Conservation (phyloP, 495 filamentous ascomycete genomes). For the Podospora bellae-mahoneyi region DNA sequence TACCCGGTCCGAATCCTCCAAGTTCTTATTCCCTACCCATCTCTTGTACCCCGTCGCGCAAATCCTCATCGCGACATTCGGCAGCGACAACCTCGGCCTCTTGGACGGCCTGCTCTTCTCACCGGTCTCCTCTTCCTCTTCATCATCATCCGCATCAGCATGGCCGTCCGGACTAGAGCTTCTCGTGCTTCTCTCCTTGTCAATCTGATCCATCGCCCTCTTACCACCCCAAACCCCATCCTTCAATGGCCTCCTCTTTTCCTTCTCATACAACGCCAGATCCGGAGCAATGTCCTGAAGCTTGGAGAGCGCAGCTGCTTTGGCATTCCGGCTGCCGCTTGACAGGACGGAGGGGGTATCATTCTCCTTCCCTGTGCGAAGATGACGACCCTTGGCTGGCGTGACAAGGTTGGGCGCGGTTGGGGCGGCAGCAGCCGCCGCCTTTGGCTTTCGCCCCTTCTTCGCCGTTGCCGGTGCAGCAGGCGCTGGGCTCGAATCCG, state of each 20-base stretch:
- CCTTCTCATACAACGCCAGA: constrained; percentile 87
- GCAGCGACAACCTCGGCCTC: constrained; percentile 56
- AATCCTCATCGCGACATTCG: constrained; percentile 64
- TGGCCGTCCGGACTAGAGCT: constrained; percentile 32
- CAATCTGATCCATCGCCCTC: constrained; percentile 54
- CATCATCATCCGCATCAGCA: constrained; percentile 45
- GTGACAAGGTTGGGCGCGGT: constrained; percentile 33
- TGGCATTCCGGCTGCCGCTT: constrained; percentile 78
- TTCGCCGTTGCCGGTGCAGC: constrained; percentile 1
- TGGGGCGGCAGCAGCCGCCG: constrained; percentile 9
- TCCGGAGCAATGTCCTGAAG: constrained; percentile 76
- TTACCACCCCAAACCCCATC: constrained; percentile 75
- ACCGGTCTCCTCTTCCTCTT: constrained; percentile 39
- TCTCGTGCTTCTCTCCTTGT: constrained; percentile 42
- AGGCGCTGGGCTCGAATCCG: constrained; percentile 24
- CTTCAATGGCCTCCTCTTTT: constrained; percentile 70
- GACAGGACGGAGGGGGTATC: constrained; percentile 66
- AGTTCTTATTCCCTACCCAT: constrained; percentile 64
- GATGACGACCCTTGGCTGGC: constrained; percentile 42
- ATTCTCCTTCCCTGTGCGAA: constrained; percentile 70
- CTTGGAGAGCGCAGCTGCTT: constrained; percentile 71
- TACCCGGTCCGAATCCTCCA: constrained; percentile 79
- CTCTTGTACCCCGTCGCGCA: constrained; percentile 74
- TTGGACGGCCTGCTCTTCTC: constrained; percentile 48
- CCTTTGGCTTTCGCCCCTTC: constrained; percentile 13